Percentiles rank a stretch among this genome's conserved stretches.
Evolutionary conservation across 345 rosid species (phyloP).

Genomic region (Microthlaspi erraticum): DNA sequence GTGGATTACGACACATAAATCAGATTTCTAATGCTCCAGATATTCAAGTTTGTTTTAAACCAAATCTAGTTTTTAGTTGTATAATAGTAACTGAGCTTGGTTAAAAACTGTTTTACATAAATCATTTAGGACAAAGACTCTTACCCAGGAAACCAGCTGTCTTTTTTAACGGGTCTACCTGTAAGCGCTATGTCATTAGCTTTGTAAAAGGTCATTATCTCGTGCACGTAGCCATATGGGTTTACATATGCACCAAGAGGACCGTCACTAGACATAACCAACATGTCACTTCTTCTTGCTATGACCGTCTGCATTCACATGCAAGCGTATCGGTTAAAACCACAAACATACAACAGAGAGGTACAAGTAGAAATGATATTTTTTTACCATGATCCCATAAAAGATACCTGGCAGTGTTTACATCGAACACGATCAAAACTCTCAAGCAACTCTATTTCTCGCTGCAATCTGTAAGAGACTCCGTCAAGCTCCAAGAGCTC

Average conservation of each 20-base stretch:
- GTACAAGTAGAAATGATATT: slow-evolving; percentile 9
- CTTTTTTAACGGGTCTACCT: slow-evolving; percentile 54
- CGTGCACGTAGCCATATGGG: slow-evolving; percentile 72
- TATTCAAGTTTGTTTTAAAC: not conserved
- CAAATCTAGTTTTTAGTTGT: not conserved
- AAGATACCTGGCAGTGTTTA: slow-evolving; percentile 75
- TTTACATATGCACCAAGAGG: slow-evolving; percentile 98
- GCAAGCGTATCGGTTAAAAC: not conserved
- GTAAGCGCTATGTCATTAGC: slow-evolving; percentile 69
- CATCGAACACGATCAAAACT: slow-evolving; percentile 76
- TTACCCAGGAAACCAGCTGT: slow-evolving; percentile 99
- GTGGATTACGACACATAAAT: slow-evolving; percentile 29
- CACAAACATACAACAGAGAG: slow-evolving; percentile 12
- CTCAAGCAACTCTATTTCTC: slow-evolving; percentile 83
- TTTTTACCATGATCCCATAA: slow-evolving; percentile 1
- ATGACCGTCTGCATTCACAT: slow-evolving; percentile 59
- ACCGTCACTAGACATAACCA: slow-evolving; percentile 96
- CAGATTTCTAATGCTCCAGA: not conserved
- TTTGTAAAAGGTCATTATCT: slow-evolving; percentile 75
- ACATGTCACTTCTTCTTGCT: slow-evolving; percentile 91
- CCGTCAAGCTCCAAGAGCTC: slow-evolving; percentile 95
- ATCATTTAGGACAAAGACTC: slow-evolving; percentile 13
- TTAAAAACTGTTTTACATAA: not conserved
- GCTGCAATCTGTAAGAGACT: slow-evolving; percentile 79
- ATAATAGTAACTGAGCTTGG: not conserved